A percentile compares a stretch with the other conserved stretches of the same genome.
Conservation (phyloP, 352 stramenopile species). For the Pythium coloratum region DNA sequence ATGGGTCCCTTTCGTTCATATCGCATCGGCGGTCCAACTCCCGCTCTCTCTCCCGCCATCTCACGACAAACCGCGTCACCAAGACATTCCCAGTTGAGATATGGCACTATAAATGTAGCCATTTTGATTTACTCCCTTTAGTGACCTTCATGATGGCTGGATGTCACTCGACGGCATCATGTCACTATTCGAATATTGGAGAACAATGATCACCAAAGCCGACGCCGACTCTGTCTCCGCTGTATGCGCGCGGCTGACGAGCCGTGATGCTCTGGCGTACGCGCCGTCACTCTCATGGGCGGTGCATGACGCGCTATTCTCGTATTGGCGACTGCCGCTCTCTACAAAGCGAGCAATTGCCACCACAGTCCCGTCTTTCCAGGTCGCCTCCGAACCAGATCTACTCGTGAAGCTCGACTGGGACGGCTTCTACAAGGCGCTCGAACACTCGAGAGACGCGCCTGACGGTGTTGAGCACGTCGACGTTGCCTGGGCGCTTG, state of each 20-base stretch:
- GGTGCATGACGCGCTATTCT: constrained; percentile 49
- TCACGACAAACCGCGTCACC: not conserved
- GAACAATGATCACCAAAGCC: not conserved
- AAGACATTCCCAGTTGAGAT: no score
- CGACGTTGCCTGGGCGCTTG: constrained; percentile 34
- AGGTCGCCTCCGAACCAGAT: not conserved
- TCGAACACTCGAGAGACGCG: constrained; percentile 11
- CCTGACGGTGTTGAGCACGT: not conserved
- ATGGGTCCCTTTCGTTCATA: not conserved
- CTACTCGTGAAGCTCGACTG: constrained; percentile 20
- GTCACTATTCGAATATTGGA: not conserved
- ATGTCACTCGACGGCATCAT: not conserved
- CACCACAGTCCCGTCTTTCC: constrained; percentile 23
- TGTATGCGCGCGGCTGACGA: not conserved
- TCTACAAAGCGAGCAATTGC: constrained; percentile 14
- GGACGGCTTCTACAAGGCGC: constrained; percentile 19
- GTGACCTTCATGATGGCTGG: no score
- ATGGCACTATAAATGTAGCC: not conserved
- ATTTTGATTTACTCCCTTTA: not conserved
- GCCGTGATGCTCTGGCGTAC: not conserved
- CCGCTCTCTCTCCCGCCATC: not conserved
- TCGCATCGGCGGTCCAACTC: not conserved
- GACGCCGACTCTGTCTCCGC: not conserved
- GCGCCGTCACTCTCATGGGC: constrained; percentile 42
- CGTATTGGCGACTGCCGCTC: constrained; percentile 46